Conservation (phyloP, 495 filamentous ascomycete species). For the Pyrenula aspistea region DNA sequence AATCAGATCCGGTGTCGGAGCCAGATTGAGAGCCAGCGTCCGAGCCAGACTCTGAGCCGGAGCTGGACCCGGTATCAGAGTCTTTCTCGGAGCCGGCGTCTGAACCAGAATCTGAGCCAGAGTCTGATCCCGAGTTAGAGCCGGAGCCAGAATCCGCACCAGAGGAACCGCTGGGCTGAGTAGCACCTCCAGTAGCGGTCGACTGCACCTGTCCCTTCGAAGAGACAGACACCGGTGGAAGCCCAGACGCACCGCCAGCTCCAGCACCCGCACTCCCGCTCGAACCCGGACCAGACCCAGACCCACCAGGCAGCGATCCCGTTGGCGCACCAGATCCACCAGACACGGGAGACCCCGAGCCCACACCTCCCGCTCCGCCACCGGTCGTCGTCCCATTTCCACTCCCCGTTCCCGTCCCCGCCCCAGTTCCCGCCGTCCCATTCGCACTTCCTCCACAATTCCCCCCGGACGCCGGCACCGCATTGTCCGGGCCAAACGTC, state of each 20-base stretch:
- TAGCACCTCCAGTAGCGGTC: neutral
- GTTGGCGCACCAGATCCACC: neutral
- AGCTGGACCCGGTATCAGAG: neutral
- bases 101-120: neutral
- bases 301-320: neutral
- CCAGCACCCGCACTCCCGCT: neutral
- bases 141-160: neutral
- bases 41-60: neutral
- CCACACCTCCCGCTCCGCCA: neutral
- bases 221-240: neutral
- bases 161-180: neutral
- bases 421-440: neutral
- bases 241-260: neutral
- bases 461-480: neutral
- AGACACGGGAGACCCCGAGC: neutral
- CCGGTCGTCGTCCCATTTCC: neutral
- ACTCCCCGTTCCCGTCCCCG: neutral
- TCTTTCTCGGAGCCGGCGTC: neutral
- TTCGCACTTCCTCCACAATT: neutral
- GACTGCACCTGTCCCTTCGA: neutral
- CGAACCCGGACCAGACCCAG: neutral
- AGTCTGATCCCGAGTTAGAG: neutral
- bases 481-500: slow-evolving; percentile 11
- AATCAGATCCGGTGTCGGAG: neutral
- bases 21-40: neutral